phyloP scores from a whole-genome alignment of 768 basidiomycete species.

The Pleurotus citrinopileatus region DNA sequence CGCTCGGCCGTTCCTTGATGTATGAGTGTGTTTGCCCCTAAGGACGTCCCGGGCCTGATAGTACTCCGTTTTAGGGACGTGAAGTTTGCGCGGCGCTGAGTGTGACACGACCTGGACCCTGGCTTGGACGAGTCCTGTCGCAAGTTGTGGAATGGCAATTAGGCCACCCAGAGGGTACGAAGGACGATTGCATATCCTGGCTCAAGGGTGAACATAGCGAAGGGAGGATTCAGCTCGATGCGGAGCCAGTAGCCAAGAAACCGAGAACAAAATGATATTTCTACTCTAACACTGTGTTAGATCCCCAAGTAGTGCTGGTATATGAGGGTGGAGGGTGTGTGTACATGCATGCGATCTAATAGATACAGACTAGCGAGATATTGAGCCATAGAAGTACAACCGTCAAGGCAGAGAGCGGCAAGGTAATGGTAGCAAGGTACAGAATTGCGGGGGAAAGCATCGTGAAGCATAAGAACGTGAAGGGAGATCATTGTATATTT shows the following conservation, averaged over 20 bases:
- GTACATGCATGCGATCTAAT: background rate
- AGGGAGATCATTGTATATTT: no score
- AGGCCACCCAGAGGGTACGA: conserved; percentile 62
- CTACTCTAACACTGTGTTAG: background rate
- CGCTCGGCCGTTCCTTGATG: conserved; percentile 73
- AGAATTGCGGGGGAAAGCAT: background rate
- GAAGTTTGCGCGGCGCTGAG: conserved; percentile 56
- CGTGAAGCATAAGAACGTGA: background rate
- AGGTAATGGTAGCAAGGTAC: background rate
- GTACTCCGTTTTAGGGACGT: conserved; percentile 54
- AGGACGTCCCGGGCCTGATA: background rate
- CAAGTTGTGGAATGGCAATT: conserved; percentile 85
- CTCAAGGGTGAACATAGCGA: conserved; percentile 50
- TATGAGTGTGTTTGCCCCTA: conserved; percentile 33
- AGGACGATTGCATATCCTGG: conserved; percentile 71
- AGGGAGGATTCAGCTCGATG: conserved; percentile 37
- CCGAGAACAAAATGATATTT: conserved; percentile 29
- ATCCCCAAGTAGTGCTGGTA: background rate
- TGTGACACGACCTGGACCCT: conserved; percentile 58
- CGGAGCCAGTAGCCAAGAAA: conserved; percentile 36
- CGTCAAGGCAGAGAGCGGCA: background rate
- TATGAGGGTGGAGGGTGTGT: background rate
- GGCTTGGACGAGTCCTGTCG: conserved; percentile 63
- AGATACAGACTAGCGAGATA: background rate
- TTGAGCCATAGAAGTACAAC: conserved; percentile 1